Conservation (phyloP, 176 grass and related monocot genomes). For the sorghum (Sorghum bicolor) region Sorghum_bicolor_NCBIv3 NC_012873.2:950501-951000, state of each 20-base stretch:
- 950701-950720: not conserved
- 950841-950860: no score
- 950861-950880: not conserved
- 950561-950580: not conserved
- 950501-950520: not conserved
- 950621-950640: not conserved
- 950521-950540: not conserved
- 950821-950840: not conserved
- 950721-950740: not conserved
- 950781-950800: not conserved
- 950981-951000: not conserved
- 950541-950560: not conserved
- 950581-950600: not conserved
- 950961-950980: not conserved
- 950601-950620: not conserved
- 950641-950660: not conserved
- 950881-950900: not conserved
- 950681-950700: not conserved
- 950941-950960: not conserved
- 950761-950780: not conserved
- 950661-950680: not conserved
- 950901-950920: not conserved
- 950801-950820: not conserved
- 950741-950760: not conserved
- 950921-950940: not conserved